Evolutionary conservation across 2,329 filamentous ascomycete species (phyloP).

Genomic region (Onygena corvina): DNA sequence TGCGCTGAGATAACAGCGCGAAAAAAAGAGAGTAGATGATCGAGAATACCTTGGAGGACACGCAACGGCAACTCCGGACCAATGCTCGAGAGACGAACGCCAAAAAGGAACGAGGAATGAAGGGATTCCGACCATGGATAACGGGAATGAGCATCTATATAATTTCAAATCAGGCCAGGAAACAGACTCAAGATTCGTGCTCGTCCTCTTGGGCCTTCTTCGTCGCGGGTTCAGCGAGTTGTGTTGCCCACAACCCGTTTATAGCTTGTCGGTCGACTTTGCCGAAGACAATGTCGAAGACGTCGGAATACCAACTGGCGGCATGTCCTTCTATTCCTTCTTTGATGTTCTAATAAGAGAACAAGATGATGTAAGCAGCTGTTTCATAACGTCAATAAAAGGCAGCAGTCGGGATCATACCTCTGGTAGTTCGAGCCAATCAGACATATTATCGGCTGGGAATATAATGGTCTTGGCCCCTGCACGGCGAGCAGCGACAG

Average conservation of each 20-base stretch:
- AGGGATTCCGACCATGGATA: background rate
- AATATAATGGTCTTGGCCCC: slow-evolving; percentile 91
- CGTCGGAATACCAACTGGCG: slow-evolving; percentile 85
- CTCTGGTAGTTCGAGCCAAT: slow-evolving; percentile 94
- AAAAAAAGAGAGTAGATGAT: background rate
- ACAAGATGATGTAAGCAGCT: background rate
- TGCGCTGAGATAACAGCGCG: background rate
- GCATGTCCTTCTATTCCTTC: slow-evolving; percentile 84
- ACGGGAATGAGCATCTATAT: slow-evolving; percentile 3
- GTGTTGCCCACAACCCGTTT: slow-evolving; percentile 58
- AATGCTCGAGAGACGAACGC: slow-evolving; percentile 9
- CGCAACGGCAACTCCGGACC: slow-evolving; percentile 8
- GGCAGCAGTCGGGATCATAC: slow-evolving; percentile 46
- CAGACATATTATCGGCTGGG: slow-evolving; percentile 85
- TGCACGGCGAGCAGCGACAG: slow-evolving; percentile 81
- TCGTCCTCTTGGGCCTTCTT: slow-evolving; percentile 3
- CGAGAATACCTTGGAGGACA: background rate
- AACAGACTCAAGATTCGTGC: background rate
- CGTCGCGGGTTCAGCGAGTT: slow-evolving; percentile 40
- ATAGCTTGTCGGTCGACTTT: slow-evolving; percentile 60
- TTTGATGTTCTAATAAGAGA: slow-evolving; percentile 76
- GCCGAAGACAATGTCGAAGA: slow-evolving; percentile 84
- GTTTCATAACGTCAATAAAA: background rate
- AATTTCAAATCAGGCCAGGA: background rate
- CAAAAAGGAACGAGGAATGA: slow-evolving; percentile 1